Conservation (phyloP, 2,329 filamentous ascomycete species). For the Teratosphaeria zuluensis region DNA sequence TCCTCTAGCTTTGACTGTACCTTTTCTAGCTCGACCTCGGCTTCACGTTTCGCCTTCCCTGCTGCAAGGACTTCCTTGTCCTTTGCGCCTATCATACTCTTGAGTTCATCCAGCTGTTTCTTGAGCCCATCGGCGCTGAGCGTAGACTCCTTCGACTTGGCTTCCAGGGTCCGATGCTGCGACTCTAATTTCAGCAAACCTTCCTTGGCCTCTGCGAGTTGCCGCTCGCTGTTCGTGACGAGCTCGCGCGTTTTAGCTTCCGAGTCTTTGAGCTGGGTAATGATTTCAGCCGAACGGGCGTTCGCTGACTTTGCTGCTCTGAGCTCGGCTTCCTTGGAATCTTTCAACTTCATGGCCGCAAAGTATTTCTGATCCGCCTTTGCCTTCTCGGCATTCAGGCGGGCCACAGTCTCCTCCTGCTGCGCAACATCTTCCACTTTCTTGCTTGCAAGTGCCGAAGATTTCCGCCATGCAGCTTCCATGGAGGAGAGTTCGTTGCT, state of each 20-base stretch:
- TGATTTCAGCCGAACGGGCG: constrained; percentile 83
- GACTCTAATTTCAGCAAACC: constrained; percentile 59
- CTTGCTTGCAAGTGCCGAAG: constrained; percentile 72
- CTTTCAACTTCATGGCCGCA: constrained; percentile 86
- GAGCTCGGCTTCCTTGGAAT: constrained; percentile 72
- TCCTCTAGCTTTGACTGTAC: constrained; percentile 68
- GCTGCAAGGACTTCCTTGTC: constrained; percentile 61
- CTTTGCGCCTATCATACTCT: constrained; percentile 62
- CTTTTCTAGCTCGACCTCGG: constrained; percentile 66
- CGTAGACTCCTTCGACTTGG: constrained; percentile 58
- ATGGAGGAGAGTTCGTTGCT: constrained; percentile 82
- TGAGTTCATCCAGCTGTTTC: constrained; percentile 68
- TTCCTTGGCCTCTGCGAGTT: constrained; percentile 72
- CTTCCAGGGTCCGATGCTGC: constrained; percentile 68
- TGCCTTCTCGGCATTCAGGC: constrained; percentile 76
- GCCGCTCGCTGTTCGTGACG: constrained; percentile 80
- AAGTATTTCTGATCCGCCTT: constrained; percentile 99
- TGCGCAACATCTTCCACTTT: constrained; percentile 70
- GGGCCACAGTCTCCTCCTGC: constrained; percentile 67
- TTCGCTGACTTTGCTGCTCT: constrained; percentile 72
- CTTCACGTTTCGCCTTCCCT: constrained; percentile 49
- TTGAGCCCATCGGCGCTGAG: constrained; percentile 63
- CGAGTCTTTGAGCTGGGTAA: constrained; percentile 83
- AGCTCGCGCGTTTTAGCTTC: constrained; percentile 68
- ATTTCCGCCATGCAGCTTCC: constrained; percentile 83